A percentile compares a stretch with the other conserved stretches of the same genome.
These are phyloP conservation scores for Claviceps digitariae DNA, from an alignment of 2,329 filamentous ascomycete genomes.

Conservation along the genomic window DNA sequence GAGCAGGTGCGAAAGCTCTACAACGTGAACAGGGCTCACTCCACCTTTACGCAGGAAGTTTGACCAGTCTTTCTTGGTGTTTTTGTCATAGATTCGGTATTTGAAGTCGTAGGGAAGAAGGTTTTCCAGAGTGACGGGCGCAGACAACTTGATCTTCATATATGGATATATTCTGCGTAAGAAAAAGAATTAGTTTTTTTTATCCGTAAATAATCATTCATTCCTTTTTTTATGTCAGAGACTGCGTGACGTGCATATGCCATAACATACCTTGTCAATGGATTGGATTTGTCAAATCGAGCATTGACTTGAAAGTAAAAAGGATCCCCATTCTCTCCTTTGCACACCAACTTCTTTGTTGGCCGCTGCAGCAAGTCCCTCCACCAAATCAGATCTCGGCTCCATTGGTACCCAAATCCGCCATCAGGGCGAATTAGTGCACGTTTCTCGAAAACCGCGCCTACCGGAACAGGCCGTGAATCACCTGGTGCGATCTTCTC, in stretches of 20 bases:
- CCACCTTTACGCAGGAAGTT: slow-evolving; percentile 96
- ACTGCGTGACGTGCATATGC: slow-evolving; percentile 13
- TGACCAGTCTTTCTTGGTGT: slow-evolving; percentile 96
- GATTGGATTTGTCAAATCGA: slow-evolving; percentile 69
- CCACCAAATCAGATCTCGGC: slow-evolving; percentile 81
- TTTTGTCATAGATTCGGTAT: slow-evolving; percentile 97
- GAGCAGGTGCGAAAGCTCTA: slow-evolving; percentile 86
- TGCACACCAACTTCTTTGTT: slow-evolving; percentile 77
- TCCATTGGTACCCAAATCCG: slow-evolving; percentile 95
- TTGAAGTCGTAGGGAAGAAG: slow-evolving; percentile 96
- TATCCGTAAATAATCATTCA: not conserved
- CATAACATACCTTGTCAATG: slow-evolving; percentile 50
- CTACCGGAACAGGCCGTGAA: slow-evolving; percentile 77
- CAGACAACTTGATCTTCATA: slow-evolving; percentile 85
- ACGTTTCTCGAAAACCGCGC: slow-evolving; percentile 80
- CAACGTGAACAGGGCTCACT: slow-evolving; percentile 91
- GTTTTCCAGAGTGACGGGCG: slow-evolving; percentile 89
- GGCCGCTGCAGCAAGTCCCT: slow-evolving; percentile 75
- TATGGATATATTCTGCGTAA: slow-evolving; percentile 64
- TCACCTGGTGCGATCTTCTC: slow-evolving; percentile 95
- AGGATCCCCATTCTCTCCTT: slow-evolving; percentile 71
- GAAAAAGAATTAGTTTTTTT: not conserved
- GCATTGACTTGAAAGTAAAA: slow-evolving; percentile 97
- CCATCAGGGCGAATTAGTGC: slow-evolving; percentile 82
- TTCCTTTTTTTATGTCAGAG: not conserved